Percentiles rank a stretch among this genome's conserved stretches.
These are phyloP conservation scores for Candida awuae DNA, from an alignment of 805 yeast species.

Conservation along the genomic window DNA sequence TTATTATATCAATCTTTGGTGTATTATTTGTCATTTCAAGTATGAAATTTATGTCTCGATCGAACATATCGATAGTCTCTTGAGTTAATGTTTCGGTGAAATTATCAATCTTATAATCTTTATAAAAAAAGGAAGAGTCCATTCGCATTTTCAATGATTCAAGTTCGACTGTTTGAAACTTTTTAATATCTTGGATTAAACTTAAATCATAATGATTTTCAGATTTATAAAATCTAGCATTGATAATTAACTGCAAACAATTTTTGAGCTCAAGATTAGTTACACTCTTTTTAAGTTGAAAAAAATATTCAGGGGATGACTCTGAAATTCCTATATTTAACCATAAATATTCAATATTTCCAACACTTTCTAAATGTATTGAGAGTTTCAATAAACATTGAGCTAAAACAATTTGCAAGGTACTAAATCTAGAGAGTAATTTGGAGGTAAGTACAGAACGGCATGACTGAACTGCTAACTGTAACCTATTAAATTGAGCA, in stretches of 20 bases:
- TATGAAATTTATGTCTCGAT: not conserved
- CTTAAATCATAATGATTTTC: not conserved
- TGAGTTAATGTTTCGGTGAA: not conserved
- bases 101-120: not conserved
- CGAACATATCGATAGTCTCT: not conserved
- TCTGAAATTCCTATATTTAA: conserved; percentile 15
- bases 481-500: conserved; percentile 15
- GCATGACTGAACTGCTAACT: conserved; percentile 16
- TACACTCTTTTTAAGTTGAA: conserved; percentile 4
- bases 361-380: conserved; percentile 12
- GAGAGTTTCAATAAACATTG: conserved; percentile 22
- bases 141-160: not conserved
- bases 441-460: conserved; percentile 26
- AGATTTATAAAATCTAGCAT: not conserved
- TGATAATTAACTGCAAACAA: conserved; percentile 16
- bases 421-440: conserved; percentile 18
- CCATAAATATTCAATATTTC: conserved; percentile 19
- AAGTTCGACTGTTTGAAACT: conserved; percentile 1
- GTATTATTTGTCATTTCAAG: not conserved
- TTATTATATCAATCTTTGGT: conserved; percentile 3
- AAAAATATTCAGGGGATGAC: conserved; percentile 9
- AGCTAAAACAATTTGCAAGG: conserved; percentile 22
- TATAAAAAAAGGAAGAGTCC: not conserved
- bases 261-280: conserved; percentile 17
- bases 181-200: not conserved